Base-by-base conservation (phyloP, 2,329 filamentous ascomycete species). In the Ascosphaera aggregata region DNA sequence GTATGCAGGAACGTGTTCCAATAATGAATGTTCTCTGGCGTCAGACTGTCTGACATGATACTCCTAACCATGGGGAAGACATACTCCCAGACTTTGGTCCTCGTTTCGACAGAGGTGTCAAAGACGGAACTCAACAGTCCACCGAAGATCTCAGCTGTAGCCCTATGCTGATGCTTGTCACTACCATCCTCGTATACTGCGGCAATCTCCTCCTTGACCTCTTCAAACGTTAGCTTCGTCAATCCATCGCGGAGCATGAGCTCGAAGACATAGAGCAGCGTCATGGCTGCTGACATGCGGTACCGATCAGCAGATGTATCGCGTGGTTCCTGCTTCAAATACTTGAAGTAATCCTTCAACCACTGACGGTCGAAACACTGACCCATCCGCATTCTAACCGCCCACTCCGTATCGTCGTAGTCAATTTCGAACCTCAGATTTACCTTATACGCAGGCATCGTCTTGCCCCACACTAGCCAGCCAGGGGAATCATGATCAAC, bases 111-210 rank as follows among this genome's bases (percentile, higher is more conserved):
- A 4, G 76, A 74, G 19, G 82, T 74, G 47, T 94, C 85, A 37
- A 76, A 70, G 13, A 82, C 81, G 27, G 80, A 81, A 13, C 75
- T 73, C 18, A 98, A 65, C 49, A 98, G 58, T 3, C 81, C 85
- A 11, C 80, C 84, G 38, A 98, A 63, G 41, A 98, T 94, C 58
- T 98, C 89, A 0, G 89, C 73, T 2, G 89, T 93, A 13, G 89
- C 89, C 39, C 89, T 80, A 54, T 98, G 89, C 54, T 98, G 86
- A 55, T 98, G 89, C 58, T 94, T 94, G 54, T 98, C 89, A 49
- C 76, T 89, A 8, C 91, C 89, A 54, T 98, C 86, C 11, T 76
- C 86, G 50, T 82, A 95, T 0, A 91, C 73, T 2, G 72, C 70
- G 42, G 69, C 63, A 3, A 80, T 72, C 43, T 94, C 65, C 47